Evolutionary conservation across 192 early-diverging fungal species (phyloP).

Genomic region (Rhizophagus sp.): DNA sequence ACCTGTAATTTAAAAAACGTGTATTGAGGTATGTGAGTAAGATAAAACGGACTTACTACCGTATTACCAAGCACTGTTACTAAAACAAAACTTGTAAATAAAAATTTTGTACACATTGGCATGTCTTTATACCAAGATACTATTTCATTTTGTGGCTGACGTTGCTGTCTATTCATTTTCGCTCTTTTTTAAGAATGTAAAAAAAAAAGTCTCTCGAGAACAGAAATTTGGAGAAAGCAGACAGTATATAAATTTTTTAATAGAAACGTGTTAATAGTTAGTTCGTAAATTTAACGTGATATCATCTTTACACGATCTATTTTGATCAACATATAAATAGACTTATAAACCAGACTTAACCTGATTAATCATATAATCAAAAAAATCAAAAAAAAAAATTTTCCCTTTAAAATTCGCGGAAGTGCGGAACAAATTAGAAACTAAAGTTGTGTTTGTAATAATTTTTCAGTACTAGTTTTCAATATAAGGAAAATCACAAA

Average conservation of each 20-base stretch:
- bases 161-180: background rate
- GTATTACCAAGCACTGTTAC: background rate
- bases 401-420: too few species aligned
- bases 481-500: too few species aligned
- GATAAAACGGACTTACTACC: background rate
- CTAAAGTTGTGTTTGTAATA: too few species aligned
- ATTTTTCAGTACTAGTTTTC: too few species aligned
- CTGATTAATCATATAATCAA: too few species aligned
- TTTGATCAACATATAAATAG: too few species aligned
- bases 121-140: background rate
- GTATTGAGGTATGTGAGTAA: background rate
- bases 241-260: too few species aligned
- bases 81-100: constrained; percentile 8
- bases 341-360: too few species aligned
- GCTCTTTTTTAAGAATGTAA: background rate
- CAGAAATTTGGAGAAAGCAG: too few species aligned
- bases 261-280: background rate
- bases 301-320: background rate
- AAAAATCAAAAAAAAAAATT: too few species aligned
- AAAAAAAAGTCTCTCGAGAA: background rate
- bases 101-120: constrained; percentile 16
- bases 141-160: constrained; percentile 7
- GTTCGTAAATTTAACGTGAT: background rate
- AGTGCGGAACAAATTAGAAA: too few species aligned
- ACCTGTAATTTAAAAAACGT: background rate